Evolutionary conservation across 306 rosid genomes (phyloP).

Genomic region (Casuarina equisetifolia): DNA sequence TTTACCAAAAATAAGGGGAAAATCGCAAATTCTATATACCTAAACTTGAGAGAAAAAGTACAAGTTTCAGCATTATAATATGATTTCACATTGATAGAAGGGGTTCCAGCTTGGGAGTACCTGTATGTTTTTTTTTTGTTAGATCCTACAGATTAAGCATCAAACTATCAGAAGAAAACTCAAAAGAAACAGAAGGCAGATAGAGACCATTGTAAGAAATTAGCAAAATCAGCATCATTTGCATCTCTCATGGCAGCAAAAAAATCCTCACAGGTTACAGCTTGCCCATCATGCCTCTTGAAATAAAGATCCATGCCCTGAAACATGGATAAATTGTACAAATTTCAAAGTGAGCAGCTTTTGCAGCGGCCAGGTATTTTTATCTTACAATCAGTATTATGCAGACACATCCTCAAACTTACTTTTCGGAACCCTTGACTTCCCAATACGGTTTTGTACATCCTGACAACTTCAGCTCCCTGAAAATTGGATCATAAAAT

Average conservation of each 20-base stretch:
- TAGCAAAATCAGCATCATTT: constrained; percentile 86
- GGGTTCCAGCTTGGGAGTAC: constrained; percentile 99
- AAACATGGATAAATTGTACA: constrained; percentile 22
- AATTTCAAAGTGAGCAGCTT: constrained; percentile 14
- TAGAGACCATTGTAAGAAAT: constrained; percentile 72
- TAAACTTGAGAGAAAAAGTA: constrained; percentile 74
- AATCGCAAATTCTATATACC: constrained; percentile 42
- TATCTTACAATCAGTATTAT: constrained; percentile 6
- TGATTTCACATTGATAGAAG: constrained; percentile 68
- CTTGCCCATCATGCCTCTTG: constrained; percentile 95
- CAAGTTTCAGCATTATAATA: constrained; percentile 70
- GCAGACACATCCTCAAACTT: constrained; percentile 39
- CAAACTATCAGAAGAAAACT: constrained; percentile 10
- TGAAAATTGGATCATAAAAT: constrained; percentile 43
- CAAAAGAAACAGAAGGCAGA: constrained; percentile 20
- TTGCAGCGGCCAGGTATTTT: constrained; percentile 7
- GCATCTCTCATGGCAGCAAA: constrained; percentile 97
- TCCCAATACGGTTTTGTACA: constrained; percentile 97
- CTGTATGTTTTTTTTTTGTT: constrained; percentile 36
- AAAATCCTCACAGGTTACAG: constrained; percentile 98
- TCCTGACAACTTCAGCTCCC: constrained; percentile 99
- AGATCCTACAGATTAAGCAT: constrained; percentile 2
- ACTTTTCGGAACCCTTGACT: constrained; percentile 89
- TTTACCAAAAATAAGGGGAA: constrained; percentile 20
- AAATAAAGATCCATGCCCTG: constrained; percentile 99